These are phyloP conservation scores for Massariosphaeria phaeospora DNA, from an alignment of 495 filamentous ascomycete genomes.

Conservation along the genomic window DNA sequence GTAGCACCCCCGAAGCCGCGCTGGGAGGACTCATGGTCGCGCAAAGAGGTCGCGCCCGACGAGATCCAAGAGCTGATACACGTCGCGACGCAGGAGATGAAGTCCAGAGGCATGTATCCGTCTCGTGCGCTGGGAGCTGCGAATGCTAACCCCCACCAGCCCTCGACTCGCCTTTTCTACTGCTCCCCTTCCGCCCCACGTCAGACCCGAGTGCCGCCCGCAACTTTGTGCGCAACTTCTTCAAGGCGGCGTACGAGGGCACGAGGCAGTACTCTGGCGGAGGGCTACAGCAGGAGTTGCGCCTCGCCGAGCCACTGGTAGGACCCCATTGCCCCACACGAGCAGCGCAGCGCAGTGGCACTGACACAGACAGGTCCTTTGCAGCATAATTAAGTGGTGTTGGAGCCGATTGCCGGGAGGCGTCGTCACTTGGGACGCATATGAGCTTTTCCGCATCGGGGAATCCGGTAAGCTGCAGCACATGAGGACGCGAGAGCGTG, in stretches of 20 bases:
- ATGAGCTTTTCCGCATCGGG: constrained; percentile 91
- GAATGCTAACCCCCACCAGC: constrained; percentile 46
- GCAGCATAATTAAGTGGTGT: constrained; percentile 96
- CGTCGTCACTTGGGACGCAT: constrained; percentile 94
- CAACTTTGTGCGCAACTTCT: constrained; percentile 90
- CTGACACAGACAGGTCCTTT: constrained; percentile 62
- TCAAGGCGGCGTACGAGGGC: constrained; percentile 51
- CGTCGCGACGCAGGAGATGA: constrained; percentile 84
- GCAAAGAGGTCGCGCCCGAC: constrained; percentile 79
- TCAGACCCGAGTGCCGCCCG: constrained; percentile 87
- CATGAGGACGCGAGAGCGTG: background rate
- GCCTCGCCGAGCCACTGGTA: constrained; percentile 92
- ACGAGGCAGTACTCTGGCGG: constrained; percentile 51
- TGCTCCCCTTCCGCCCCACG: constrained; percentile 91
- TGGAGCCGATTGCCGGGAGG: constrained; percentile 92
- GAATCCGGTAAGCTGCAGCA: constrained; percentile 65
- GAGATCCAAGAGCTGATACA: constrained; percentile 84
- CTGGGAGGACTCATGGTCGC: constrained; percentile 87
- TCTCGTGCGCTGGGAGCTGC: constrained; percentile 5
- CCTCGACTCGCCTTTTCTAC: constrained; percentile 84
- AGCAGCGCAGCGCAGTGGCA: constrained; percentile 20
- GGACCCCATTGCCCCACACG: constrained; percentile 12
- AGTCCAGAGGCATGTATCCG: constrained; percentile 72
- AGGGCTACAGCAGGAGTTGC: constrained; percentile 74
- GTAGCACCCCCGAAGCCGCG: constrained; percentile 59